These are phyloP conservation scores for Mycena indigotica DNA, from an alignment of 768 basidiomycete genomes.

Conservation along the genomic window DNA sequence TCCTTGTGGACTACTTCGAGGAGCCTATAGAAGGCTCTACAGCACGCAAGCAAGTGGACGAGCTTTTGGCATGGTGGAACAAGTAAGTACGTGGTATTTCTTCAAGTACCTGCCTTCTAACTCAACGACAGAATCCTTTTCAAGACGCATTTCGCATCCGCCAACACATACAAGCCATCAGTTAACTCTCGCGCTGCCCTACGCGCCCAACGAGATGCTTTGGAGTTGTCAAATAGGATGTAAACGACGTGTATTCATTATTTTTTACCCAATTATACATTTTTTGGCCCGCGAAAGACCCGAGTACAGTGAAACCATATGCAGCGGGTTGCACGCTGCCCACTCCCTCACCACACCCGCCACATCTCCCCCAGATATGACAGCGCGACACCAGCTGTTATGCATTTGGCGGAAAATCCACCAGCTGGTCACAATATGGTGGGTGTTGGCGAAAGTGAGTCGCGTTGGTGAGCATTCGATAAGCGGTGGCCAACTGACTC, in stretches of 20 bases:
- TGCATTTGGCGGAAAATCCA: not conserved
- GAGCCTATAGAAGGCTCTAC: not conserved
- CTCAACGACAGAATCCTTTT: not conserved
- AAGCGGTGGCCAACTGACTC: not conserved
- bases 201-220: not conserved
- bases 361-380: no score
- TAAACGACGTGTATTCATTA: not conserved
- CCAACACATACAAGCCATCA: not conserved
- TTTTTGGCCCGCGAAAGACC: no score
- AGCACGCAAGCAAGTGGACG: not conserved
- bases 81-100: constrained; percentile 2
- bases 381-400: not conserved
- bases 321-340: no score
- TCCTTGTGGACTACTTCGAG: constrained; percentile 14
- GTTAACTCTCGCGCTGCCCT: not conserved
- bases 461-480: not conserved
- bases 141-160: not conserved
- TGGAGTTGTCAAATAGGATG: not conserved
- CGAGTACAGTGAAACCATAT: no score
- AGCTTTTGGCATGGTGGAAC: constrained; percentile 14
- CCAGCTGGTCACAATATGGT: not conserved
- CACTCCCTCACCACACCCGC: no score
- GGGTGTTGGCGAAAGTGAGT: no score
- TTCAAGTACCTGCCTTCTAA: not conserved
- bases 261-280: not conserved